Evolutionary conservation across 2,329 filamentous ascomycete species (phyloP), one percentile per base, ranked within the genome.

Genomic region (Arthroderma uncinatum): DNA sequence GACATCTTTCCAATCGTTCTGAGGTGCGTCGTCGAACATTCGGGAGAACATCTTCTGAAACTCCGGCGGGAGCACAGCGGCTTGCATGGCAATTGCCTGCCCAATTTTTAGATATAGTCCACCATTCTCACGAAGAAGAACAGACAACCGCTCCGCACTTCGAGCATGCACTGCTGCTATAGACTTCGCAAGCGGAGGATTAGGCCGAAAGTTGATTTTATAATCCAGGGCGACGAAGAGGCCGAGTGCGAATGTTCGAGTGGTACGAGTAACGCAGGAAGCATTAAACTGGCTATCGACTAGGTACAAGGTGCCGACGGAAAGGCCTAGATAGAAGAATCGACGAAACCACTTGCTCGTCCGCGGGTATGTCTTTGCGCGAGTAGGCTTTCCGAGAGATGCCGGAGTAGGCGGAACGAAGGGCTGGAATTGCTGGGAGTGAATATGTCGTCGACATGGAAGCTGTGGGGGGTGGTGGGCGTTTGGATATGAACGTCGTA

Each of bases 41-140:
- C 86, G 82, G 21, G 86, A 79, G 68, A 98, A 98, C 90, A 96
- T 97, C 66, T 85, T 84, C 76, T 95, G 90, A 65, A 97, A 97
- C 71, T 95, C 90, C 0, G 91, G 88, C 25, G 93, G 93, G 60
- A 98, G 75, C 25, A 97, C 84, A 0, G 92, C 92, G 63, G 87
- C 92, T 77, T 98, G 93, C 93, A 97, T 97, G 12, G 92, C 93
- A 63, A 98, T 92, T 3, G 93, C 93, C 77, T 98, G 93, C 0
- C 93, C 93, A 58, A 98, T 96, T 79, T 98, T 98, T 68, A 97
- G 78, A 68, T 97, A 98, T 16, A 98, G 74, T 0, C 93, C 93
- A 59, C 93, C 92, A 78, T 98, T 98, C 57, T 82, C 76, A 25
- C 88, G 81, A 63, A 97, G 78, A 61, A 98, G 75, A 30, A 92